phyloP scores from a whole-genome alignment of 2,329 filamentous ascomycete species.

The Paecilomyces dactylethromorphus region DNA sequence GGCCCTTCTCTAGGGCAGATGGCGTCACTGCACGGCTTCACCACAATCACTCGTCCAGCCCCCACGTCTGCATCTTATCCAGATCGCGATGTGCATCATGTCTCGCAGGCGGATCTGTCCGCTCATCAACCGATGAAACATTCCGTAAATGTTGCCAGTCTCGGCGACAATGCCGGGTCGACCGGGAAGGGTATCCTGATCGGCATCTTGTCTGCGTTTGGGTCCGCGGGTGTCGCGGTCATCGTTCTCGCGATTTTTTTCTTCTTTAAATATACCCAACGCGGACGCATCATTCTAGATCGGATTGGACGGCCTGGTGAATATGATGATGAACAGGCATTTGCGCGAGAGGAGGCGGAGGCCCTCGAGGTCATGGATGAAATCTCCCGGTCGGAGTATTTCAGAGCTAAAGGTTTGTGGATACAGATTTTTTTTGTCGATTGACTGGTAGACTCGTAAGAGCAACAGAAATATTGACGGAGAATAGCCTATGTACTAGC shows the following conservation, averaged over 20 bases:
- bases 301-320: constrained; percentile 88
- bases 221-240: constrained; percentile 78
- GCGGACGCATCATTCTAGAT: constrained; percentile 87
- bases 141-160: constrained; percentile 29
- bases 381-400: constrained; percentile 78
- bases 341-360: constrained; percentile 87
- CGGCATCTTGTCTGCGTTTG: constrained; percentile 88
- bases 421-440: not conserved
- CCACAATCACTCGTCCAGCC: not conserved
- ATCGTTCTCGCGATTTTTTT: constrained; percentile 76
- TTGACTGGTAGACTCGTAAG: not conserved
- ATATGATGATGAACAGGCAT: constrained; percentile 96
- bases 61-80: constrained; percentile 5
- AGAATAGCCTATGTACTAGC: constrained; percentile 77
- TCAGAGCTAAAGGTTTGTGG: constrained; percentile 82
- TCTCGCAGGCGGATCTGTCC: constrained; percentile 4
- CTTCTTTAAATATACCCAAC: constrained; percentile 85
- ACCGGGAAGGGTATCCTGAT: constrained; percentile 80
- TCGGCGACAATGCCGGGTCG: constrained; percentile 41
- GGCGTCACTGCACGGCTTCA: constrained; percentile 13
- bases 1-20: too few species aligned
- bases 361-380: constrained; percentile 95
- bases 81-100: constrained; percentile 9
- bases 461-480: not conserved
- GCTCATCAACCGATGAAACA: constrained; percentile 10